These are phyloP conservation scores for Pachysandra terminalis DNA, from an alignment of 164 flowering plant species.

Conservation along the genomic window DNA sequence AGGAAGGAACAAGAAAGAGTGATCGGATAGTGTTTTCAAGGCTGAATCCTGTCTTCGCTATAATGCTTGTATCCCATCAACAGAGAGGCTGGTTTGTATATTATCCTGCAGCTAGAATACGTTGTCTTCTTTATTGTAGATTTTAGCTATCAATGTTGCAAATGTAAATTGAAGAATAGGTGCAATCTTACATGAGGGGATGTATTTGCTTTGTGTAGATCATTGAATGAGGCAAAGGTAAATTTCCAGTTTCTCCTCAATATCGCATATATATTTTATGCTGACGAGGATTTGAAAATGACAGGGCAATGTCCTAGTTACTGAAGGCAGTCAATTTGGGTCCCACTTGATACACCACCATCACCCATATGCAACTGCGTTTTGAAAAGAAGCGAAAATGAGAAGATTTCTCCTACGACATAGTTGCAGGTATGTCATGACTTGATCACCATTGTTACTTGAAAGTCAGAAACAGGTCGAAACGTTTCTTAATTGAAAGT, in stretches of 20 bases:
- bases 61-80: slow-evolving; percentile 1
- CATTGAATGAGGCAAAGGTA: slow-evolving; percentile 32
- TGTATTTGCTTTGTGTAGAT: slow-evolving; percentile 33
- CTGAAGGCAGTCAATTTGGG: no score
- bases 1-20: slow-evolving; percentile 27
- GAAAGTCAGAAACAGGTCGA: no score
- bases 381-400: no score
- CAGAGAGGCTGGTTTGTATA: slow-evolving; percentile 17
- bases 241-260: slow-evolving; percentile 12
- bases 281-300: not conserved
- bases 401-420: no score
- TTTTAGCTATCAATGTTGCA: slow-evolving; percentile 4
- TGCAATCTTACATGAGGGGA: not conserved
- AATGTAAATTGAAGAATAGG: slow-evolving; percentile 5
- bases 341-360: no score
- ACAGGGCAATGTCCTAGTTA: no score
- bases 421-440: no score
- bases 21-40: not conserved
- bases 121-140: not conserved
- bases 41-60: not conserved
- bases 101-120: slow-evolving; percentile 3
- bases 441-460: no score
- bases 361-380: no score
- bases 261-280: no score
- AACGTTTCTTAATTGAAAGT: no score